Evolutionary conservation across 2,329 filamentous ascomycete genomes (phyloP), one percentile per base, ranked within the genome.

Genomic region (Didymosphaeria variabile): DNA sequence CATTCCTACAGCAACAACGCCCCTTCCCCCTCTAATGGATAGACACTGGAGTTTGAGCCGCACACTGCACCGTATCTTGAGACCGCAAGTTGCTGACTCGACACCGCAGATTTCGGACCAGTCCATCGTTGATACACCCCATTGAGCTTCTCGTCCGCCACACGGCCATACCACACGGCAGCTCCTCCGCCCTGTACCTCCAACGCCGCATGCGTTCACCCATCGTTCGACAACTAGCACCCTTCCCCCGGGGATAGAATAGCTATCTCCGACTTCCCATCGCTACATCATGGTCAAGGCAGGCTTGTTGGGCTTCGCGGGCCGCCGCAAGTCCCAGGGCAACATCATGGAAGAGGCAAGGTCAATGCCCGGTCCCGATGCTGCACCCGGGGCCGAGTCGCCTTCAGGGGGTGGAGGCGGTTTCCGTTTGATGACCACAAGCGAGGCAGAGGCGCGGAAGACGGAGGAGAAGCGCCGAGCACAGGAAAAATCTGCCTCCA

Each of bases 261-360:
- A 23, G 58, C 66, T 50, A 44, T 32, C 42, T 36, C 55, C 58
- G 45, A 13, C 3, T 29, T 34, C 32, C 55, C 51, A 34, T 40
- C 38, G 55, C 56, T 59, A 57, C 65, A 63, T n/a, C 51, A 76
- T 75, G 72, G 72, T 60, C 60, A 77, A 73, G 68, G 69, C 74
- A 32, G 68, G 69, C 9, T 67, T 77, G 17, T 70, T 72, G 19
- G 67, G 76, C 59, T 74, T 77, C 61, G 73, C 66, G 34, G 68
- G 63, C 52, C 76, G 77, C 31, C 72, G 77, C 32, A 79, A 78
- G 70, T 79, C 77, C 26, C 70, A 74, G 56, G 71, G 73, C 56
- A 78, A 78, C 59, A 68, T 65, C 23, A 63, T 79, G 36, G 76
- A 78, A 12, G 73, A 77, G 6, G 26, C 58, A 5, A 63, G 66